phyloP scores from a whole-genome alignment of 495 filamentous ascomycete species.

The Venustampulla echinocandica region DNA sequence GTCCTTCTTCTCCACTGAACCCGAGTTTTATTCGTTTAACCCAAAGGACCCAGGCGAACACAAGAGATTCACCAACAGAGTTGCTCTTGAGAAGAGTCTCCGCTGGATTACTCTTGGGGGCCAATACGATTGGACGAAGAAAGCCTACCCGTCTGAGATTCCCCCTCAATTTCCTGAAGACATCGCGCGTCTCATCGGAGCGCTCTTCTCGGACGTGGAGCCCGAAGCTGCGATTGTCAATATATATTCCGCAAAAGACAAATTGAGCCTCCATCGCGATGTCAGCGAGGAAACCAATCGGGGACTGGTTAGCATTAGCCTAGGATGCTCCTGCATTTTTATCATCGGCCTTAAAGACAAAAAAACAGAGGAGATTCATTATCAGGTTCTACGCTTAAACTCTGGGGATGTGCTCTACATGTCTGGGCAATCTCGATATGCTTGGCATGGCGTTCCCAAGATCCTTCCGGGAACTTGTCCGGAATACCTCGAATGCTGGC shows the following conservation, averaged over 20 bases:
- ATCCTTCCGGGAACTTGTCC: constrained; percentile 73
- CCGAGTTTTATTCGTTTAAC: constrained; percentile 35
- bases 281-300: constrained; percentile 71
- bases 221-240: constrained; percentile 89
- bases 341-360: constrained; percentile 48
- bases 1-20: constrained; percentile 41
- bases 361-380: constrained; percentile 20
- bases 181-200: constrained; percentile 52
- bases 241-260: constrained; percentile 80
- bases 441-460: constrained; percentile 91
- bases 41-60: constrained; percentile 63
- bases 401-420: constrained; percentile 83
- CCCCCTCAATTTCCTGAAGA: constrained; percentile 72
- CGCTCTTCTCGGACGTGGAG: constrained; percentile 59
- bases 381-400: constrained; percentile 55
- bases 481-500: constrained; percentile 65
- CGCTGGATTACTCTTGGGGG: constrained; percentile 91
- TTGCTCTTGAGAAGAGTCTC: constrained; percentile 64
- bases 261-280: constrained; percentile 80
- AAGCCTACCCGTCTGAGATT: constrained; percentile 57
- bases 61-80: constrained; percentile 55
- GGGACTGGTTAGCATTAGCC: constrained; percentile 72
- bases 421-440: constrained; percentile 67
- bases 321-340: constrained; percentile 86
- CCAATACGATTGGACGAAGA: constrained; percentile 89